phyloP scores from a whole-genome alignment of 352 stramenopile genomes.

The Salisapilia sapeloensis region DNA sequence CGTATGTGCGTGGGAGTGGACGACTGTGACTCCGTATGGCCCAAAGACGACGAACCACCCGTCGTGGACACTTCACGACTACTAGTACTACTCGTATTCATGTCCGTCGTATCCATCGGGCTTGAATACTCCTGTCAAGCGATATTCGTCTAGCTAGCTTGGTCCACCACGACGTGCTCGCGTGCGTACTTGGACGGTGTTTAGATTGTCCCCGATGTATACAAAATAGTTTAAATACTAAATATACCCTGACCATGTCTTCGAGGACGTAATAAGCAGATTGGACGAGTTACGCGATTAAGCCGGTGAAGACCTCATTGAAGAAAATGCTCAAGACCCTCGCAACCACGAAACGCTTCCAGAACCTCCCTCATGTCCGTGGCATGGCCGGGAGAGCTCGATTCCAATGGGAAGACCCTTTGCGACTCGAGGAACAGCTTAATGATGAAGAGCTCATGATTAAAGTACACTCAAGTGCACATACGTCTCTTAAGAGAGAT shows the following conservation, averaged over 20 bases:
- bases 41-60: too few relatives aligned
- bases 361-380: conserved; percentile 1
- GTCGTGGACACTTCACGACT: too few relatives aligned
- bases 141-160: too few relatives aligned
- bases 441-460: conserved; percentile 87
- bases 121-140: too few relatives aligned
- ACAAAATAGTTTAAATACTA: conserved; percentile 5
- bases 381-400: conserved; percentile 24
- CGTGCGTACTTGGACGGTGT: too few relatives aligned
- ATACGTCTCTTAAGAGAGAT: not conserved
- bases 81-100: too few relatives aligned
- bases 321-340: too few relatives aligned
- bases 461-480: conserved; percentile 17
- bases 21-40: too few relatives aligned
- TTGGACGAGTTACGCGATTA: not conserved
- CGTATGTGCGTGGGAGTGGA: too few relatives aligned
- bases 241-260: not conserved
- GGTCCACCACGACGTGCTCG: too few relatives aligned
- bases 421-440: conserved; percentile 57
- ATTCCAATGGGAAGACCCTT: conserved; percentile 74
- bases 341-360: not conserved
- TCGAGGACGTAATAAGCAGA: not conserved
- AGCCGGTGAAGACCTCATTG: not conserved
- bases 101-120: too few relatives aligned
- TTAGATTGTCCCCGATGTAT: conserved; percentile 2